These are phyloP conservation scores for Podila verticillata DNA, from an alignment of 192 early-diverging fungal species.

Conservation along the genomic window DNA sequence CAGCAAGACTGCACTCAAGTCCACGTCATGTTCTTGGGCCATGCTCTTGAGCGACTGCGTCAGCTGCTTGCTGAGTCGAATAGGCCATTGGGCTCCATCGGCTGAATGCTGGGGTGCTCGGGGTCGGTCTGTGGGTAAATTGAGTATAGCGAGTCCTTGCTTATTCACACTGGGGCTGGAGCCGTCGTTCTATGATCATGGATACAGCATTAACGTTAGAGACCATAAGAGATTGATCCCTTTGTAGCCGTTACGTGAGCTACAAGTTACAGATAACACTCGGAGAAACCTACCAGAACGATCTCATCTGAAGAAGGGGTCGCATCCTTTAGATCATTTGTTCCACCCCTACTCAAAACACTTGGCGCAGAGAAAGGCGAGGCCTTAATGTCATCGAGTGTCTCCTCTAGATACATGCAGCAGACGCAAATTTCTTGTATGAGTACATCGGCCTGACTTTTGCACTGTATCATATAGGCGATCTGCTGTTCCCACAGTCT, in stretches of 20 bases:
- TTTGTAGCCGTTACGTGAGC: background rate
- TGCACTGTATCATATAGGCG: too few relatives aligned
- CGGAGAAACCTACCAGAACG: constrained; percentile 4
- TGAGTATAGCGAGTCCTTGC: background rate
- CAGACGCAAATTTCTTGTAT: too few relatives aligned
- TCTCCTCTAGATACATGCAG: background rate
- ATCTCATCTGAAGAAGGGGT: background rate
- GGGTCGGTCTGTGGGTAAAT: constrained; percentile 8
- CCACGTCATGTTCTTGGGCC: constrained; percentile 3
- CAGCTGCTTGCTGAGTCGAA: constrained; percentile 6
- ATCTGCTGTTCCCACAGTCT: too few relatives aligned
- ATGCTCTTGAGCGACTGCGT: constrained; percentile 7
- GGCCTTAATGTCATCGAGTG: background rate
- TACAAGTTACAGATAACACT: background rate
- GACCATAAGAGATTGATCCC: background rate
- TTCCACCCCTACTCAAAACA: background rate
- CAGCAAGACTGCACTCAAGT: constrained; percentile 1
- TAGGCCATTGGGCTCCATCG: background rate
- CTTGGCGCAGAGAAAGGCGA: too few relatives aligned
- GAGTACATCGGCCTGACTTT: too few relatives aligned
- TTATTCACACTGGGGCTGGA: background rate
- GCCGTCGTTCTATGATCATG: constrained; percentile 9
- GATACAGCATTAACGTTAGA: background rate
- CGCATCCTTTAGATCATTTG: background rate
- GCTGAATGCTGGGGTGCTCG: background rate